Evolutionary conservation across 139 green algal species (phyloP).

Genomic region (Chlorella ohadii): DNA sequence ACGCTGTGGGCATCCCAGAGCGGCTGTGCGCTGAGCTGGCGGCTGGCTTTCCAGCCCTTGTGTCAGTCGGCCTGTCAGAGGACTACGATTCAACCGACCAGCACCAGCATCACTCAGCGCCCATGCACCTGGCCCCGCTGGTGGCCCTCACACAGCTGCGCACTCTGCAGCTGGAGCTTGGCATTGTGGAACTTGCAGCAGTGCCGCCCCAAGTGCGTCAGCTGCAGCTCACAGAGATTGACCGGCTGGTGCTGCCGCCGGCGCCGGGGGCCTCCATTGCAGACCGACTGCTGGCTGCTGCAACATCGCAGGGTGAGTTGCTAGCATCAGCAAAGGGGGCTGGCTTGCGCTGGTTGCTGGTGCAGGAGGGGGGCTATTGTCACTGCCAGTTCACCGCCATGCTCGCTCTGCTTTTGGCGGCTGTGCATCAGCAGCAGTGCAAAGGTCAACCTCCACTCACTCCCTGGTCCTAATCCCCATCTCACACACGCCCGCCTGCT

Average conservation of each 20-base stretch:
- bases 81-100: background rate
- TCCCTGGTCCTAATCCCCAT: too few species aligned
- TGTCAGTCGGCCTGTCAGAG: background rate
- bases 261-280: background rate
- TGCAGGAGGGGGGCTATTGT: too few species aligned
- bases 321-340: background rate
- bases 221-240: slow-evolving; percentile 2
- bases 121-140: slow-evolving; percentile 7
- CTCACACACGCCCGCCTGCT: too few species aligned
- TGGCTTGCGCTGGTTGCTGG: background rate
- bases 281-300: background rate
- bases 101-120: background rate
- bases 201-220: background rate
- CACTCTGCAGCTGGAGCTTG: background rate
- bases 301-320: background rate
- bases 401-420: too few species aligned
- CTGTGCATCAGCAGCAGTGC: too few species aligned
- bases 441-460: too few species aligned
- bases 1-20: background rate
- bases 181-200: background rate
- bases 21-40: background rate
- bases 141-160: background rate
- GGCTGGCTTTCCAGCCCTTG: background rate
- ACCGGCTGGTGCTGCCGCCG: background rate
- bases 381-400: too few species aligned